Evolutionary conservation across 768 basidiomycete species (phyloP).

Genomic region (Crucibulum laeve): DNA sequence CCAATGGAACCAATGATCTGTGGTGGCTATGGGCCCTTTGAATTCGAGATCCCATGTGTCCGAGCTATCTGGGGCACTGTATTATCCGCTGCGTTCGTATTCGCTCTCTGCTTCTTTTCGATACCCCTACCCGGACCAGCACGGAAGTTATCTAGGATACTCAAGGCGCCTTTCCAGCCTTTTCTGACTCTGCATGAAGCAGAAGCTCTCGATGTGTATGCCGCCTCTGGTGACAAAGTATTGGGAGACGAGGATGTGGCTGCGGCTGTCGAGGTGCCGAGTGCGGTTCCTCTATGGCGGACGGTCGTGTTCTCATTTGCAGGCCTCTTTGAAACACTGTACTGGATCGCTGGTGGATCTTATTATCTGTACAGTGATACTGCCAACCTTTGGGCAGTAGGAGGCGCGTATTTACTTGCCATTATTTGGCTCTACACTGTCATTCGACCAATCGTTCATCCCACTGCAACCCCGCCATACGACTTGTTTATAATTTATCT

Average conservation of each 20-base stretch:
- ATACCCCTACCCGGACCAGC: conserved; percentile 23
- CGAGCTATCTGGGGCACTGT: conserved; percentile 48
- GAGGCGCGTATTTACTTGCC: conserved; percentile 43
- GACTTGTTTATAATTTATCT: conserved; percentile 61
- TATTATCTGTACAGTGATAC: conserved; percentile 41
- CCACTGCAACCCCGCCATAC: conserved; percentile 53
- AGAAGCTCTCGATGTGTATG: conserved; percentile 36
- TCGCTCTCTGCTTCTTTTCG: conserved; percentile 32
- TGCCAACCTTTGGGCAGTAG: conserved; percentile 24
- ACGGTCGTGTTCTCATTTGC: conserved; percentile 51
- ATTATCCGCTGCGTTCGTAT: conserved; percentile 40
- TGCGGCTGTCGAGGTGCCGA: conserved; percentile 13
- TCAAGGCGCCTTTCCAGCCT: conserved; percentile 27
- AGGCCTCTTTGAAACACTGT: conserved; percentile 51
- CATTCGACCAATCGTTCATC: conserved; percentile 46
- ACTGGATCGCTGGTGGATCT: conserved; percentile 55
- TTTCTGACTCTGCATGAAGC: conserved; percentile 55
- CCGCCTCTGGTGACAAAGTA: conserved; percentile 12
- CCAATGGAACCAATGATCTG: too few relatives aligned
- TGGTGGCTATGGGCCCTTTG: conserved; percentile 26
- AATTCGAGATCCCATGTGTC: conserved; percentile 43
- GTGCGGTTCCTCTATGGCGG: conserved; percentile 50
- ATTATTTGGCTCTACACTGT: conserved; percentile 66
- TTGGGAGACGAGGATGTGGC: conserved; percentile 16
- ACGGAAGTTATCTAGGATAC: conserved; percentile 16